Evolutionary conservation across 1,139 yeast species (phyloP), one percentile per base, ranked within the genome.

Genomic region (Williopsis jadinii): DNA sequence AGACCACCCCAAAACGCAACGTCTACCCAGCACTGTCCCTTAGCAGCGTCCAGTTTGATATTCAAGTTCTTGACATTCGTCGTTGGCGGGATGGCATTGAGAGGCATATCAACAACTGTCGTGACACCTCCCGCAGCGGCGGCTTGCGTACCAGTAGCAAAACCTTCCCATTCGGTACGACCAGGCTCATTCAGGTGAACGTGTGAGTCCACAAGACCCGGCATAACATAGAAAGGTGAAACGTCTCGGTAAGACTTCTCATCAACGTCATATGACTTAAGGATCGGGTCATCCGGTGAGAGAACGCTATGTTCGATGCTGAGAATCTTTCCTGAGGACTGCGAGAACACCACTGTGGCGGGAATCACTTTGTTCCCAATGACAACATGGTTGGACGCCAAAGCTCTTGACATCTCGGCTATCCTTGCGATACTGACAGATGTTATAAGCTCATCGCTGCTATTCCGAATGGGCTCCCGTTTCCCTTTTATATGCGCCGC

Each of bases 1-100:
- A 88, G 66, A 0, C 97, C 97, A 41, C 97, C 97, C 97, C 97
- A 90, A 61, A 90, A 88, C 0, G 88, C 97, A 11, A 85, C 88
- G 57, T 90, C 96, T 31, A 85, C 94, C 95, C 95, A 88, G 45
- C 90, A 75, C 60, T 88, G 84, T 40, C 78, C 83, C 47, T 68
- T 64, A 2, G 96, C 94, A 1, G 97, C 96, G 13, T 71, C 67
- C 45, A 86, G 68, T 59, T 90, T 90, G 46, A 73, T 66, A 44
- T 83, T 71, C 57, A 90, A 76, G 62, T 88, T 86, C 46, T 73
- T 77, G 2, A 88, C 71, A 2, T 84, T 86, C 1, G 97, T 88
- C 1, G 97, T 90, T 27, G 97, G 97, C 1, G 97, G 97, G 41
- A 88, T 83, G 3, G 97, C 95, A 60, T 90, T 90, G 55, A 90